Percentiles rank a stretch among this genome's conserved stretches.
These are phyloP conservation scores for Brassica nigra DNA, from an alignment of 345 rosid species.

Conservation along the genomic window DNA sequence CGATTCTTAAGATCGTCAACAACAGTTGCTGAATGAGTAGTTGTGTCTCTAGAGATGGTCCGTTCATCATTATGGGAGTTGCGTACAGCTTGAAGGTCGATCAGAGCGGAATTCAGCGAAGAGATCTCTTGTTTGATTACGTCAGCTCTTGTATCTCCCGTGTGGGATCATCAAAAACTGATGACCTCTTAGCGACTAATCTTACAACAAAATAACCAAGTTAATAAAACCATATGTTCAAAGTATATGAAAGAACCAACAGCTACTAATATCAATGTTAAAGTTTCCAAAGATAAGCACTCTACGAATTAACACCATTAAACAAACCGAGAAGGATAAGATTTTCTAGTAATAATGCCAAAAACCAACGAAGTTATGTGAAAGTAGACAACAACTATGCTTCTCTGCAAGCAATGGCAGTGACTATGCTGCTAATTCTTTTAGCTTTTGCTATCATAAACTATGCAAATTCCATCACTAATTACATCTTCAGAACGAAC, in stretches of 20 bases:
- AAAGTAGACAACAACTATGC: no score
- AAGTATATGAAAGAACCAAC: neutral
- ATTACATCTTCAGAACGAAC: no score
- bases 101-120: conserved; percentile 72
- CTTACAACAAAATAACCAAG: conserved; percentile 2
- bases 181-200: conserved; percentile 82
- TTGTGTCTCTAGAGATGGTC: conserved; percentile 63
- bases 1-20: conserved; percentile 79
- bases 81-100: conserved; percentile 71
- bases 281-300: no score
- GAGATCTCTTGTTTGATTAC: conserved; percentile 86
- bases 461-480: no score
- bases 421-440: no score
- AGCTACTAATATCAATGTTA: neutral
- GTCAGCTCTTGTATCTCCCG: conserved; percentile 84
- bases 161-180: conserved; percentile 86
- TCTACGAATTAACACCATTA: no score
- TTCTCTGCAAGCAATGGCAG: no score
- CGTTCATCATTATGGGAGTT: conserved; percentile 62
- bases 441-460: no score
- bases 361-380: no score
- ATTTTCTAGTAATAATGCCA: no score
- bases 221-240: neutral
- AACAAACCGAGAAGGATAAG: no score
- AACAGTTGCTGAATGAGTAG: conserved; percentile 72